Evolutionary conservation across 1,139 yeast species (phyloP).

Genomic region (Yamadazyma sp.): DNA sequence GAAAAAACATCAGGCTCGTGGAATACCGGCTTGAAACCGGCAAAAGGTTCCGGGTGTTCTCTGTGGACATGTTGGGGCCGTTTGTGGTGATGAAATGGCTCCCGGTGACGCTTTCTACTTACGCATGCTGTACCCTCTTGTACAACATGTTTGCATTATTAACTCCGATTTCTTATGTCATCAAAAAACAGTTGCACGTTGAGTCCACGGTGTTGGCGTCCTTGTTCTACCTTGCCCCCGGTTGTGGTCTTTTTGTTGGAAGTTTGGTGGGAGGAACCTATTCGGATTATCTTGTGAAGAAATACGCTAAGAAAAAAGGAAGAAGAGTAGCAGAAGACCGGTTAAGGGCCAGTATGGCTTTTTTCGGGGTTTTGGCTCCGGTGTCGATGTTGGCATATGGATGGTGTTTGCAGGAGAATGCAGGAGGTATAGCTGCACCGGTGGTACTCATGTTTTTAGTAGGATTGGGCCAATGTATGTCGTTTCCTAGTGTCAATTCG

Average conservation of each 20-base stretch:
- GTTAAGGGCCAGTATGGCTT: constrained; percentile 33
- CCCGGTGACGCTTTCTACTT: constrained; percentile 40
- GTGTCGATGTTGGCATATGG: constrained; percentile 46
- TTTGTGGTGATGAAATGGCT: constrained; percentile 34
- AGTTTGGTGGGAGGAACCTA: constrained; percentile 48
- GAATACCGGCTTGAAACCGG: constrained; percentile 15
- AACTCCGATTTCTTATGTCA: constrained; percentile 52
- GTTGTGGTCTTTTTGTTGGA: constrained; percentile 46
- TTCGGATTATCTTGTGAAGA: constrained; percentile 45
- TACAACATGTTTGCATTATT: constrained; percentile 49
- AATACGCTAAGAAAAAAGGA: constrained; percentile 40
- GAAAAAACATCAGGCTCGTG: constrained; percentile 18
- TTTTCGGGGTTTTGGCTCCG: constrained; percentile 40
- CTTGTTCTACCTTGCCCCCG: constrained; percentile 53
- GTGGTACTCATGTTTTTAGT: constrained; percentile 43
- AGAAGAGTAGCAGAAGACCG: constrained; percentile 51
- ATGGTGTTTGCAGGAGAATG: constrained; percentile 45
- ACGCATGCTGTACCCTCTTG: constrained; percentile 32
- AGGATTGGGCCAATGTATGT: constrained; percentile 48
- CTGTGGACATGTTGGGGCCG: constrained; percentile 42
- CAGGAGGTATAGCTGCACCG: constrained; percentile 55
- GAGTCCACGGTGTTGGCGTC: constrained; percentile 44
- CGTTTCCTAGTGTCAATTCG: constrained; percentile 49
- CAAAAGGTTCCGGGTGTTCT: constrained; percentile 35
- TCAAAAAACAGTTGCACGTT: constrained; percentile 49